Percentiles rank a stretch among this genome's conserved stretches.
These are phyloP conservation scores for Rhizoclosmatium sp. DNA, from an alignment of 192 early-diverging fungal genomes.

Conservation along the genomic window DNA sequence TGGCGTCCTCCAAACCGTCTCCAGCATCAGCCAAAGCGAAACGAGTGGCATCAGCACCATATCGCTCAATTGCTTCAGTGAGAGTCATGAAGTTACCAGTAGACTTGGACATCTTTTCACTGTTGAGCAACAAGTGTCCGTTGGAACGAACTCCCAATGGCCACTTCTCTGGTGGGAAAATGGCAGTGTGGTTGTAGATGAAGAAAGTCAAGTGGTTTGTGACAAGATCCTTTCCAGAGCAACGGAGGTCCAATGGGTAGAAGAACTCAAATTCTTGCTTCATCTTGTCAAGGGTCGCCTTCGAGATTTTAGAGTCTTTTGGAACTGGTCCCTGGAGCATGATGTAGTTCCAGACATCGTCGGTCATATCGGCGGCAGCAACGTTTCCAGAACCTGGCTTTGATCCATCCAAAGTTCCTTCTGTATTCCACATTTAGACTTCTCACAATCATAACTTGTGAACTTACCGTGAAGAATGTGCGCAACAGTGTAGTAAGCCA, in stretches of 20 bases:
- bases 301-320: conserved; percentile 62
- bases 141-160: conserved; percentile 87
- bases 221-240: conserved; percentile 96
- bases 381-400: conserved; percentile 80
- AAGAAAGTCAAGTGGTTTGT: conserved; percentile 98
- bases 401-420: conserved; percentile 83
- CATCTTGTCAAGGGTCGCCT: conserved; percentile 77
- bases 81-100: conserved; percentile 96
- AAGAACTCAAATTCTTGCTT: conserved; percentile 95
- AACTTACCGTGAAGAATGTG: conserved; percentile 80
- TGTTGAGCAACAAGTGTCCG: conserved; percentile 94
- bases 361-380: conserved; percentile 85
- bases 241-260: conserved; percentile 96
- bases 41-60: conserved; percentile 96
- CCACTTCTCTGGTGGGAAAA: conserved; percentile 94
- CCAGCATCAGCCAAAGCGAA: conserved; percentile 96
- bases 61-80: conserved; percentile 78
- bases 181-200: conserved; percentile 94
- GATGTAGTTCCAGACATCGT: conserved; percentile 92
- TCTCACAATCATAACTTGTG: background rate
- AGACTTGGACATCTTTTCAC: conserved; percentile 98
- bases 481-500: conserved; percentile 99
- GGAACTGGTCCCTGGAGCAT: conserved; percentile 73
- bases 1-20: conserved; percentile 96
- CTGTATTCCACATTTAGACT: conserved; percentile 26